Conservation (phyloP, 1,139 yeast species). For the Hemisphaericaspora xylanilytica region DNA sequence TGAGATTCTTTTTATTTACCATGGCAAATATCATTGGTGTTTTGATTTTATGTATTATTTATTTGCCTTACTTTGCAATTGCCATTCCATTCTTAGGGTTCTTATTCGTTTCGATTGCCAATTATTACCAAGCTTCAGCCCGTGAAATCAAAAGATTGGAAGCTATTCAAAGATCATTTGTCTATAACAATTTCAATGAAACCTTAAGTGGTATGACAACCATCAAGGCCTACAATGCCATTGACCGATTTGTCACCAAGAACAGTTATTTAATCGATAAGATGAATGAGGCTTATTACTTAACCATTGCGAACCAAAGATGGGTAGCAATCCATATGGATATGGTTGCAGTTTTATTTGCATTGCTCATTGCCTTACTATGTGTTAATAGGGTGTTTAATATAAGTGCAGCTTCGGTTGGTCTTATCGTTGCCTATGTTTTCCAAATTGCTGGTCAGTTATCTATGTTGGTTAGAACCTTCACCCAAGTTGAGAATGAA, state of each 20-base stretch:
- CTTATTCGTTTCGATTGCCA: conserved; percentile 37
- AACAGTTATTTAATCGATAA: conserved; percentile 53
- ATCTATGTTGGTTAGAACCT: conserved; percentile 50
- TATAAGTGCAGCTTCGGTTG: conserved; percentile 65
- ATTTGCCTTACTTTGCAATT: conserved; percentile 67
- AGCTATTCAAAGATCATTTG: conserved; percentile 71
- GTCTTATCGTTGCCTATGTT: conserved; percentile 65
- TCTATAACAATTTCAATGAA: conserved; percentile 77
- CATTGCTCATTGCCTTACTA: conserved; percentile 53
- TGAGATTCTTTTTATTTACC: conserved; percentile 47
- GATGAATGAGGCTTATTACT: conserved; percentile 72
- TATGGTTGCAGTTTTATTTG: conserved; percentile 47
- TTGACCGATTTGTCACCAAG: conserved; percentile 48
- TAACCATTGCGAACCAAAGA: conserved; percentile 70
- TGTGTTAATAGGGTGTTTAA: conserved; percentile 66
- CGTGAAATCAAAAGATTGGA: conserved; percentile 83
- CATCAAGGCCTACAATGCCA: conserved; percentile 60
- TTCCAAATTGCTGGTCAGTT: conserved; percentile 51
- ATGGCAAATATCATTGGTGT: conserved; percentile 61
- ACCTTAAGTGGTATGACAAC: conserved; percentile 70
- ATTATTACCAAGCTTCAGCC: conserved; percentile 64
- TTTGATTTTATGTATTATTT: conserved; percentile 63
- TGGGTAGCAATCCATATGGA: conserved; percentile 78
- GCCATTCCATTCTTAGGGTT: conserved; percentile 42
- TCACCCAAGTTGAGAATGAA: conserved; percentile 76